A percentile compares a stretch with the other conserved stretches of the same genome.
These are phyloP conservation scores for Pyricularia sp. DNA, from an alignment of 2,329 filamentous ascomycete species.

Conservation along the genomic window DNA sequence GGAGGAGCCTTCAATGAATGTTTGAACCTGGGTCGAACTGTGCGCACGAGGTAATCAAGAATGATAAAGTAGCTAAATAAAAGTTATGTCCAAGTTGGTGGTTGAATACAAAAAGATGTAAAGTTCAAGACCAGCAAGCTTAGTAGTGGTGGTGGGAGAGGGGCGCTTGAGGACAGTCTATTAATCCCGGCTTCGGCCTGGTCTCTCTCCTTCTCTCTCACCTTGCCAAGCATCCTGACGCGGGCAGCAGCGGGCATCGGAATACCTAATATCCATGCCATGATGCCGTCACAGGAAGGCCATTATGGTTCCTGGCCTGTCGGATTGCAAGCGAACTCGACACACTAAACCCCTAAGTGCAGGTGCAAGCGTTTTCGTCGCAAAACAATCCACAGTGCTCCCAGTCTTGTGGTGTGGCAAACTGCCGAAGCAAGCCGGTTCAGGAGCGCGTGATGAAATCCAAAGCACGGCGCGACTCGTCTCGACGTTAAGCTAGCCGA, in stretches of 20 bases:
- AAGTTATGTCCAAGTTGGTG: not conserved
- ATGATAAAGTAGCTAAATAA: not conserved
- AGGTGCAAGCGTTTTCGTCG: conserved; percentile 28
- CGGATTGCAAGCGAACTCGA: conserved; percentile 6
- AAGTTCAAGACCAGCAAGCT: not conserved
- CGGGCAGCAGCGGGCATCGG: not conserved
- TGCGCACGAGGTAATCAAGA: not conserved
- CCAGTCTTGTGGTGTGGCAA: not conserved
- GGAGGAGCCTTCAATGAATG: not conserved
- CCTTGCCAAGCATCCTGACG: not conserved
- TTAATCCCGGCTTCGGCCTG: not conserved
- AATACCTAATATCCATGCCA: not conserved
- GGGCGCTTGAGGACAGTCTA: not conserved
- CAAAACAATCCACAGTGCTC: not conserved
- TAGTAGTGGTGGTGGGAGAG: not conserved
- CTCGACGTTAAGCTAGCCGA: not conserved
- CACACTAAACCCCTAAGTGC: conserved; percentile 44
- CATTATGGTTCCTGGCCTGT: not conserved
- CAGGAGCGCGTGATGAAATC: not conserved
- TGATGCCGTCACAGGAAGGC: not conserved
- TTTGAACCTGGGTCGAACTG: not conserved
- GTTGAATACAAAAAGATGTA: not conserved
- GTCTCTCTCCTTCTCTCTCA: not conserved
- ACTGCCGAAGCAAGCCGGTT: conserved; percentile 16
- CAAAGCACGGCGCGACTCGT: not conserved